Evolutionary conservation across 768 basidiomycete species (phyloP).

Genomic region (Agaricus sinodeliciosus): DNA sequence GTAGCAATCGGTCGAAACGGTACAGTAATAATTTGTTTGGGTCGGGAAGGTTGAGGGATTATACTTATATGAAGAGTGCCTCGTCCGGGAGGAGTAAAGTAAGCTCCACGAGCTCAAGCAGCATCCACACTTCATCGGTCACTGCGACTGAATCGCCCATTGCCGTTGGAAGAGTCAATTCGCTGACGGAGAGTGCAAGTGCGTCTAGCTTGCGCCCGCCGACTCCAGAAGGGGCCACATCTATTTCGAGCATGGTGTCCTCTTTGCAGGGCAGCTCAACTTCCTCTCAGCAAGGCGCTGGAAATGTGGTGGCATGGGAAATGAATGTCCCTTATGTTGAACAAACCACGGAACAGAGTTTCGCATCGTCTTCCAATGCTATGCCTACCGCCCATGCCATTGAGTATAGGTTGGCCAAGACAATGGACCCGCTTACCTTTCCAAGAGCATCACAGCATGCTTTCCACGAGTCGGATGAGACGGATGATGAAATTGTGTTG

Average conservation of each 20-base stretch:
- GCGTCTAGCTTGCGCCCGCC: slow-evolving; percentile 33
- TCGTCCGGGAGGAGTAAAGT: slow-evolving; percentile 33
- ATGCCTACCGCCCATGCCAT: slow-evolving; percentile 23
- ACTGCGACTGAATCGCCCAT: slow-evolving; percentile 40
- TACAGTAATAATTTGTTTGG: slow-evolving; percentile 87
- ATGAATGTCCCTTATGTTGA: not conserved
- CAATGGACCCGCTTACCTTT: slow-evolving; percentile 43
- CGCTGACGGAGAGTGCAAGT: slow-evolving; percentile 29
- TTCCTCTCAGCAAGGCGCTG: slow-evolving; percentile 21
- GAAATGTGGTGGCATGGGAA: not conserved
- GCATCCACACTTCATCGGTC: slow-evolving; percentile 35
- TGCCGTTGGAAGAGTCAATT: slow-evolving; percentile 29
- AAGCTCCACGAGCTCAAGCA: slow-evolving; percentile 30
- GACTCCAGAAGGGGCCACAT: slow-evolving; percentile 43
- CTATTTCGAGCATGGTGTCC: slow-evolving; percentile 26
- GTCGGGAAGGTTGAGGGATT: slow-evolving; percentile 73
- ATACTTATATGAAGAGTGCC: slow-evolving; percentile 58
- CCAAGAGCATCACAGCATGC: slow-evolving; percentile 69
- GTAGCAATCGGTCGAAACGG: slow-evolving; percentile 48
- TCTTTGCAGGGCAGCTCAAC: slow-evolving; percentile 35
- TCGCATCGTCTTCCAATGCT: slow-evolving; percentile 2
- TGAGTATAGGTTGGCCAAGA: slow-evolving; percentile 42
- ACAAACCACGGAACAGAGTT: slow-evolving; percentile 29
- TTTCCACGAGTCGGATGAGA: slow-evolving; percentile 70
- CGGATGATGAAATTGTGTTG: slow-evolving; percentile 73